Conservation (phyloP, 768 basidiomycete species). For the Trametes elegans region DNA sequence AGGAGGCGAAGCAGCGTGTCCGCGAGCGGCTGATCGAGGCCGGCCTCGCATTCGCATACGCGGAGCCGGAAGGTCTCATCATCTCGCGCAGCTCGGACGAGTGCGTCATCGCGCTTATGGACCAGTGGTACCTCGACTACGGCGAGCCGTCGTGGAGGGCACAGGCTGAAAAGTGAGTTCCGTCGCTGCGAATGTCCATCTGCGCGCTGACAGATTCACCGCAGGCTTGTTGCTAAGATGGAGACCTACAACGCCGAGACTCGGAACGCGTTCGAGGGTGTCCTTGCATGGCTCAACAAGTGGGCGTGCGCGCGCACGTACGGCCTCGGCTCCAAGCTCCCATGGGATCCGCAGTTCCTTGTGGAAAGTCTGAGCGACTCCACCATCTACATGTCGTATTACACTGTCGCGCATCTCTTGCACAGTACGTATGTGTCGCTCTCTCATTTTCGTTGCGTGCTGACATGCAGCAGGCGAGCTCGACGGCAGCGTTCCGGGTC, state of each 20-base stretch:
- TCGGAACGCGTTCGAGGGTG: constrained; percentile 86
- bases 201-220: constrained; percentile 11
- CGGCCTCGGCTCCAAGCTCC: constrained; percentile 91
- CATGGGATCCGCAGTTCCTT: constrained; percentile 96
- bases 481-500: constrained; percentile 76
- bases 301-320: constrained; percentile 99
- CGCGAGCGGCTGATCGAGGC: constrained; percentile 76
- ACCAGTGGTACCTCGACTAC: constrained; percentile 99
- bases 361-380: constrained; percentile 97
- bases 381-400: constrained; percentile 98
- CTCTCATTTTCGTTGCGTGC: constrained; percentile 13
- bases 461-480: constrained; percentile 51
- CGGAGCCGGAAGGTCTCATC: constrained; percentile 91
- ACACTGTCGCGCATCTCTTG: constrained; percentile 88
- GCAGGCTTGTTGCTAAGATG: constrained; percentile 79
- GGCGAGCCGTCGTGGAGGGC: constrained; percentile 89
- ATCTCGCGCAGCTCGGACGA: constrained; percentile 92
- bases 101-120: constrained; percentile 96
- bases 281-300: constrained; percentile 92
- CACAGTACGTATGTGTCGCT: constrained; percentile 58
- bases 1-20: constrained; percentile 90
- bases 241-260: constrained; percentile 91
- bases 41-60: constrained; percentile 84
- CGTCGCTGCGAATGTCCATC: too few relatives aligned
- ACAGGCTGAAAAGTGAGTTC: constrained; percentile 73